Evolutionary conservation across 306 rosid genomes (phyloP).

Genomic region (Pterocarpus santalinus): DNA sequence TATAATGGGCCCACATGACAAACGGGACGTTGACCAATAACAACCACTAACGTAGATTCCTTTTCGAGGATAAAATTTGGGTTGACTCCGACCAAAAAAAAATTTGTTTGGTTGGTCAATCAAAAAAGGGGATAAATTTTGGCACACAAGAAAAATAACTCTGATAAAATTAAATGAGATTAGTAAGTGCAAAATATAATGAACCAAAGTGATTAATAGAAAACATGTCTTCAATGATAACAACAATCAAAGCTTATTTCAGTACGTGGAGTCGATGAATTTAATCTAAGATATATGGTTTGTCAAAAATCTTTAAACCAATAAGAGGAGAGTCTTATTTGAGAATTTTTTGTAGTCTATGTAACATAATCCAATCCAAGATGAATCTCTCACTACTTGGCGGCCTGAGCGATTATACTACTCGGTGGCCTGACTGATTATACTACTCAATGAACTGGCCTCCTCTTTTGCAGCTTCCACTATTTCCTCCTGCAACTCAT

Average conservation of each 20-base stretch:
- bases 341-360: not conserved
- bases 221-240: not conserved
- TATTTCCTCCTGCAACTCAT: constrained; percentile 74
- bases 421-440: constrained; percentile 81
- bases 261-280: not conserved
- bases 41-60: not conserved
- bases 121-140: not conserved
- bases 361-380: constrained; percentile 17
- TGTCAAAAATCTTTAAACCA: not conserved
- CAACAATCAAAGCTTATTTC: not conserved
- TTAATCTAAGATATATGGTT: not conserved
- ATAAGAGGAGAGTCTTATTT: not conserved
- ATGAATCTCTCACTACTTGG: constrained; percentile 46
- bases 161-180: not conserved
- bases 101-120: no score
- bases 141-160: not conserved
- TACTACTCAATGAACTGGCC: constrained; percentile 75
- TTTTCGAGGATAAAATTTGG: not conserved
- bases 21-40: not conserved
- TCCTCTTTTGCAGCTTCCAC: constrained; percentile 91
- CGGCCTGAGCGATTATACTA: constrained; percentile 79
- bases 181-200: not conserved
- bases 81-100: no score
- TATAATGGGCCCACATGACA: not conserved
- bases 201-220: not conserved